Evolutionary conservation across 257 asterid genomes (phyloP).

Genomic region (Leonotis leonurus): DNA sequence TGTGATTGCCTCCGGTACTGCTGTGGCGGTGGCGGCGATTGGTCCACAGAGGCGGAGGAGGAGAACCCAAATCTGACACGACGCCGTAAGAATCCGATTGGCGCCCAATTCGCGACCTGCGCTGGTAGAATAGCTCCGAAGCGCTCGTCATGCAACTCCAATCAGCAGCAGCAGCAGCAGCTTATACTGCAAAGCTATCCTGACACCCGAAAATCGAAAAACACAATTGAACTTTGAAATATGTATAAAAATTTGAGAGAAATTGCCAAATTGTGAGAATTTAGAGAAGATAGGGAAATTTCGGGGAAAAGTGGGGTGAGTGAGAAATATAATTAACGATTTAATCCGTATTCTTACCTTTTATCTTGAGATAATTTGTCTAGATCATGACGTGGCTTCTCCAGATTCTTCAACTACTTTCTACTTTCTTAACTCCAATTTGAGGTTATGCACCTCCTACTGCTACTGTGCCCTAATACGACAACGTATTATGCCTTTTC

Average conservation of each 20-base stretch:
- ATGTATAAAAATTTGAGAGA: background rate
- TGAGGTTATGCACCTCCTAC: no score
- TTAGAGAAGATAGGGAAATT: background rate
- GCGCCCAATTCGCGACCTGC: constrained; percentile 78
- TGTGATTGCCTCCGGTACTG: constrained; percentile 20
- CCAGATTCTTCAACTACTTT: background rate
- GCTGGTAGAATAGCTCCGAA: constrained; percentile 61
- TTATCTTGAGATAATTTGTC: background rate
- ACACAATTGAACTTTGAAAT: background rate
- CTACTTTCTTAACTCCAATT: background rate
- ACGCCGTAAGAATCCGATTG: constrained; percentile 20
- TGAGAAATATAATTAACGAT: background rate
- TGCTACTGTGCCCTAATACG: no score
- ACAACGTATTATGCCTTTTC: no score
- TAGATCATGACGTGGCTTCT: background rate
- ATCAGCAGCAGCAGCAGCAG: constrained; percentile 7
- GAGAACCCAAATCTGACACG: constrained; percentile 30
- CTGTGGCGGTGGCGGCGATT: constrained; percentile 41
- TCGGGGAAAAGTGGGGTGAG: constrained; percentile 16
- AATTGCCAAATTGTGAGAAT: background rate
- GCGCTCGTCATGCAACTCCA: constrained; percentile 77
- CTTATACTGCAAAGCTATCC: background rate
- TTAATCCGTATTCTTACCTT: background rate
- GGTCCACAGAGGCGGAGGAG: constrained; percentile 23
- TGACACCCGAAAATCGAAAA: background rate